Conservation (phyloP, 177 flowering plant species). For the Vitis hybrid region DNA sequence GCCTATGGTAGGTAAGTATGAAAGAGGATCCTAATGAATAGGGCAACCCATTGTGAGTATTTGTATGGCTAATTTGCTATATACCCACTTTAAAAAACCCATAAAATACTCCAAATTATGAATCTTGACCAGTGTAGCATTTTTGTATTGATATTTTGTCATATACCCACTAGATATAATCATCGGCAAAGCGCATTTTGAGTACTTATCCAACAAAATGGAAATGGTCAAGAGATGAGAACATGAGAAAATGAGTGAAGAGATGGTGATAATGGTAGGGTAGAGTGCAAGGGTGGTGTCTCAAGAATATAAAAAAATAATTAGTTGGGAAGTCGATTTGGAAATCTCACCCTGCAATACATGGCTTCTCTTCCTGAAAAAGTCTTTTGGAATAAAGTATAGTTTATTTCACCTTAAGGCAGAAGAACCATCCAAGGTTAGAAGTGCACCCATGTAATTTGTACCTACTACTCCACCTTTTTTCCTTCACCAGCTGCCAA, state of each 20-base stretch:
- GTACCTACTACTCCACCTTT: conserved; percentile 12
- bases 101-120: too few species aligned
- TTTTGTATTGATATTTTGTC: too few species aligned
- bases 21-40: too few species aligned
- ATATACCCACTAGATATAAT: too few species aligned
- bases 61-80: too few species aligned
- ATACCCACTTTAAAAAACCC: too few species aligned
- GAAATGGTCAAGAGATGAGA: not conserved
- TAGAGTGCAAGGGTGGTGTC: conserved; percentile 38
- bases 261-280: conserved; percentile 20
- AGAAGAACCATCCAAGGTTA: conserved; percentile 3
- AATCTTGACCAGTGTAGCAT: too few species aligned
- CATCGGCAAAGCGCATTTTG: too few species aligned
- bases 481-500: conserved; percentile 20
- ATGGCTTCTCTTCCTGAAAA: conserved; percentile 8
- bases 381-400: conserved; percentile 17
- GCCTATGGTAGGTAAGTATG: too few species aligned
- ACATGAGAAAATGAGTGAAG: not conserved
- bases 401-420: conserved; percentile 12
- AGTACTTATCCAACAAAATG: too few species aligned
- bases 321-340: conserved; percentile 38
- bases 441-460: not conserved
- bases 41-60: too few species aligned
- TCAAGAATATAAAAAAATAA: conserved; percentile 12
- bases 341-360: conserved; percentile 41